Evolutionary conservation across 2,329 filamentous ascomycete species (phyloP).

Genomic region (Alternaria metachromatica): DNA sequence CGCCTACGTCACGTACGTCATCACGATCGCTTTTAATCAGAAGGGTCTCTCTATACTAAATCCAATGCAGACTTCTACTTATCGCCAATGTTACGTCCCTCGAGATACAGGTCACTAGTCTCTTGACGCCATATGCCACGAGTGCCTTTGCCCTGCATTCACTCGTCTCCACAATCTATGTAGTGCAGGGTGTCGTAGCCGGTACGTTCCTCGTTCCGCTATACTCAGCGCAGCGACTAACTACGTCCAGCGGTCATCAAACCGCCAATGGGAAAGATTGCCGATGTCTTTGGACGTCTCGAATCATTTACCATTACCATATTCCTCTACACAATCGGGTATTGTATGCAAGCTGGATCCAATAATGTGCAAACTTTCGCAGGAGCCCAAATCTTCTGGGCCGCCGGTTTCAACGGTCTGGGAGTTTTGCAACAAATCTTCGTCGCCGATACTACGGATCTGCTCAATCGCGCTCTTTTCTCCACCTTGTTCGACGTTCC

Average conservation of each 20-base stretch:
- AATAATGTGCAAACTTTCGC: constrained; percentile 60
- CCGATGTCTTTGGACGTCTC: constrained; percentile 67
- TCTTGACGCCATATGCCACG: constrained; percentile 69
- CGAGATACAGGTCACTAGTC: constrained; percentile 68
- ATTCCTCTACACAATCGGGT: constrained; percentile 62
- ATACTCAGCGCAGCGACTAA: background rate
- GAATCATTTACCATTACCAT: constrained; percentile 65
- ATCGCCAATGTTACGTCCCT: constrained; percentile 72
- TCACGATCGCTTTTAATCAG: background rate
- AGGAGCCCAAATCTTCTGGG: constrained; percentile 66
- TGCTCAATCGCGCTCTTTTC: constrained; percentile 66
- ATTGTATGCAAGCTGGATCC: constrained; percentile 64
- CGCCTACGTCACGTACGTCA: constrained; percentile 53
- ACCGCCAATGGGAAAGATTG: constrained; percentile 66
- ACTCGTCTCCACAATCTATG: constrained; percentile 68
- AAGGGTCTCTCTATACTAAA: constrained; percentile 13
- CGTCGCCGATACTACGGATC: constrained; percentile 65
- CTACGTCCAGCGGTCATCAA: constrained; percentile 59
- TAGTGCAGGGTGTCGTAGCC: constrained; percentile 68
- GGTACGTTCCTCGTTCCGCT: constrained; percentile 10
- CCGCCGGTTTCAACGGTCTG: constrained; percentile 65
- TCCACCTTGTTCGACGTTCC: constrained; percentile 65
- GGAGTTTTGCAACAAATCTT: constrained; percentile 70
- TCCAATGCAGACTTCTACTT: constrained; percentile 51
- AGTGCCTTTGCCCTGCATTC: constrained; percentile 70